Base-by-base conservation (phyloP, 192 early-diverging fungal species). In the Backusella psychrophila region DNA sequence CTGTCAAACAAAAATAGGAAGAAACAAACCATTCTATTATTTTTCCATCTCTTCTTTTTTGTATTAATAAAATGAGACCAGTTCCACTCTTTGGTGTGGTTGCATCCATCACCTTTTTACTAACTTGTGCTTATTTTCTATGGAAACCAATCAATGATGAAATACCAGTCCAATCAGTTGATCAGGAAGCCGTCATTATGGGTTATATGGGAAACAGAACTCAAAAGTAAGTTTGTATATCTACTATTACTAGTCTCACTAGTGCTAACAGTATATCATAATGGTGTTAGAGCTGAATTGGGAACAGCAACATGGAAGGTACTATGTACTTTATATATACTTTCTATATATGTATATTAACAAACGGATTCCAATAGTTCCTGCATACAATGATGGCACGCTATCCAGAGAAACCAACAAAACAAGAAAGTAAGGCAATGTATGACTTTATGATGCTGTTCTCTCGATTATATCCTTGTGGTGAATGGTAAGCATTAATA, bases 321-420 rank as follows among this genome's bases (percentile, higher is more conserved):
- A 72, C 21, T 14, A 53, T 36, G 7, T 5, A 33, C 38, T 39
- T 39, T 8, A 39, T 39, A 39, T 19, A 15, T 44, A 44, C 0
- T 9, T 9, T 39, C 15, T 44, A 44, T 44, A 14, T 0, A 4
- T 52, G n/a, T 52, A 21, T 53, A 31, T n/a, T 39, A 14, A 11
- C 72, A 29, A 11, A 33, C 33, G 33, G 15, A 19, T 21, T 44
- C 0, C 4, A 15, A 15, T 5, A 94, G 73, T 78, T 99, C 15
- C 77, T 99, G n/a, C 97, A 99, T 81, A 95, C 95, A 8, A 99
- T 97, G 93, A 92, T 91, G 31, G 90, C 91, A 36, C 82, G 96
- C 80, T 99, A 92, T 83, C 97, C 97, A 7, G 72, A 87, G 49
- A 82, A 92, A 15, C 97, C 97, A 12, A 92, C 88, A 0, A 42